A percentile compares a stretch with the other conserved stretches of the same genome.
phyloP scores from a whole-genome alignment of 148 eudicot species.

The Pouteria glomerata region DNA sequence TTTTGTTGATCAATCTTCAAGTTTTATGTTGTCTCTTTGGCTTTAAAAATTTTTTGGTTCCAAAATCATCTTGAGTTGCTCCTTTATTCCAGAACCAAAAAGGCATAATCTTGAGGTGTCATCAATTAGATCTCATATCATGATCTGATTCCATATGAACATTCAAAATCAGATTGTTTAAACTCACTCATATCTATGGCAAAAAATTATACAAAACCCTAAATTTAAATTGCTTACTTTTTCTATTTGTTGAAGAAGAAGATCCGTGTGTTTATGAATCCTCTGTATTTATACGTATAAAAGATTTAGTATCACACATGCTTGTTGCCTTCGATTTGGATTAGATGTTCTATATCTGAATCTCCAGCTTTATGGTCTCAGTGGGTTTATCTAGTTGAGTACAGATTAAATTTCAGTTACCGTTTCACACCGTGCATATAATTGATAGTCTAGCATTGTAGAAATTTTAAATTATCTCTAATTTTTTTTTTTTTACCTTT shows the following conservation, averaged over 20 bases:
- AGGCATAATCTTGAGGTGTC: neutral
- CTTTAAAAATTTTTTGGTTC: neutral
- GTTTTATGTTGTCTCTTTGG: neutral
- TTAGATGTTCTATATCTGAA: too few species aligned
- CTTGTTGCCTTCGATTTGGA: conserved; percentile 10
- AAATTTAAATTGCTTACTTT: neutral
- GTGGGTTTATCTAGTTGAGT: too few species aligned
- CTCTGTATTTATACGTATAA: neutral
- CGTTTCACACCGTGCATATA: too few species aligned
- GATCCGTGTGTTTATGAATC: neutral
- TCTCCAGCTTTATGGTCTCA: too few species aligned
- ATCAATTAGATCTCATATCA: neutral
- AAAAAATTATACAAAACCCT: conserved; percentile 12
- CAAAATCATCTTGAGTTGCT: neutral
- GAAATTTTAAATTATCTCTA: too few species aligned
- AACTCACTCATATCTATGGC: conserved; percentile 12
- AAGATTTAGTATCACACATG: conserved; percentile 16
- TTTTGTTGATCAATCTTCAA: neutral
- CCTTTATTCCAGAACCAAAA: neutral
- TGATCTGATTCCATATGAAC: conserved; percentile 11
- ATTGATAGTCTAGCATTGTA: too few species aligned
- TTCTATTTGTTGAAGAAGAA: neutral
- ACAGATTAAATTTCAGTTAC: too few species aligned
- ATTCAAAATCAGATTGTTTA: conserved; percentile 11
- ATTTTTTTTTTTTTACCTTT: too few species aligned